A percentile compares a stretch with the other conserved stretches of the same genome.
Evolutionary conservation across 106 monocot genomes (phyloP).

Genomic region (Amphibolis antarctica): DNA sequence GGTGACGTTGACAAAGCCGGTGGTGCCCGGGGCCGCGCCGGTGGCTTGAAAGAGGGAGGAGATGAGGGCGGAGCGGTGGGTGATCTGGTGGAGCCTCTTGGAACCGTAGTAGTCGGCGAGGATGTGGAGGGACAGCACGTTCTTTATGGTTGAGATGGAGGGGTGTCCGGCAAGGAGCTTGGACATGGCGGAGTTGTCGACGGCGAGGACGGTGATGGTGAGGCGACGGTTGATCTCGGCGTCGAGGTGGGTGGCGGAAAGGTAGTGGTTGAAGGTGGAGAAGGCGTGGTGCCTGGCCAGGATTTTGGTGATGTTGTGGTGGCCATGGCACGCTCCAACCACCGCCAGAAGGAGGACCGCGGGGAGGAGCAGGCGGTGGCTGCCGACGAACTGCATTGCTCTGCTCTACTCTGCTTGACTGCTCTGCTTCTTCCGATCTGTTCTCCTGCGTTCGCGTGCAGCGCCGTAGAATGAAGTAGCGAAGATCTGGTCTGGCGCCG

Average conservation of each 20-base stretch:
- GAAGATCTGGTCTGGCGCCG: not conserved
- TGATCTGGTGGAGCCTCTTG: constrained; percentile 51
- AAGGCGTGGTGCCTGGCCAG: constrained; percentile 45
- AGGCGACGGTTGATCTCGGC: constrained; percentile 48
- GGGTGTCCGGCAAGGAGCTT: constrained; percentile 23
- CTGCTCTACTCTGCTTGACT: not conserved
- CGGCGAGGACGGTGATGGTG: constrained; percentile 59
- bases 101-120: constrained; percentile 56
- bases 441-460: not conserved
- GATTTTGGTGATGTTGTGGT: constrained; percentile 76
- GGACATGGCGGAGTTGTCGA: constrained; percentile 49
- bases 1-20: constrained; percentile 54
- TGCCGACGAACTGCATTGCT: constrained; percentile 3
- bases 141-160: constrained; percentile 25
- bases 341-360: not conserved
- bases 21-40: constrained; percentile 40
- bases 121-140: constrained; percentile 42
- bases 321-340: constrained; percentile 8
- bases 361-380: not conserved
- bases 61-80: constrained; percentile 25
- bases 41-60: constrained; percentile 56
- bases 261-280: constrained; percentile 73
- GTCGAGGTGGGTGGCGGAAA: constrained; percentile 40
- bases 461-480: not conserved
- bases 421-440: not conserved